Evolutionary conservation across 177 flowering plant species (phyloP).

Genomic region (Vitis hybrid): DNA sequence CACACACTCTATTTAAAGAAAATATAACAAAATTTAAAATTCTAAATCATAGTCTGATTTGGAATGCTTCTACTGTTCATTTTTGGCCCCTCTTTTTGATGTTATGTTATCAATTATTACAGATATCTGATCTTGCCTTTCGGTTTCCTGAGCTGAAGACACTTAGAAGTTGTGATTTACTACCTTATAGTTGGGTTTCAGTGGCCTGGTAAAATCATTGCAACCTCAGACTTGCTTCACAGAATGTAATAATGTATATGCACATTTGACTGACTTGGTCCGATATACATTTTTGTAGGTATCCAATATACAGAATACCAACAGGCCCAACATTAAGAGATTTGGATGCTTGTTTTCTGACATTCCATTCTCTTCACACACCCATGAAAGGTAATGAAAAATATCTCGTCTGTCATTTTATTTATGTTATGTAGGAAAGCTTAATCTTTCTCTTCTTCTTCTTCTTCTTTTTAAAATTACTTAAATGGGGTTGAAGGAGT

Average conservation of each 20-base stretch:
- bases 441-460: no score
- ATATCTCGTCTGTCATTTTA: not conserved
- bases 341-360: constrained; percentile 85
- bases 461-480: not conserved
- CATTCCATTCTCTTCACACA: constrained; percentile 77
- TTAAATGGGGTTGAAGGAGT: not conserved
- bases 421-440: no score
- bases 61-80: not conserved
- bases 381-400: constrained; percentile 50
- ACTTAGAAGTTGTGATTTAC: constrained; percentile 80
- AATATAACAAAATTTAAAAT: not conserved
- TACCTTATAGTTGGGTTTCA: constrained; percentile 82
- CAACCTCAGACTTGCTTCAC: constrained; percentile 6
- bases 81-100: not conserved
- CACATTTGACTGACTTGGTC: not conserved
- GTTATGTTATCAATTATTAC: constrained; percentile 14
- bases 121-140: constrained; percentile 67
- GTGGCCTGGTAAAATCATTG: constrained; percentile 73
- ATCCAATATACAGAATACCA: constrained; percentile 94
- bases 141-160: constrained; percentile 64
- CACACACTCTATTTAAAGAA: not conserved
- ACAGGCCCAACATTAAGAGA: constrained; percentile 79
- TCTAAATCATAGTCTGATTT: not conserved
- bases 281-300: constrained; percentile 49
- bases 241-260: not conserved